phyloP scores from a whole-genome alignment of 805 yeast genomes.

The Hagleromyces aurorensis region DNA sequence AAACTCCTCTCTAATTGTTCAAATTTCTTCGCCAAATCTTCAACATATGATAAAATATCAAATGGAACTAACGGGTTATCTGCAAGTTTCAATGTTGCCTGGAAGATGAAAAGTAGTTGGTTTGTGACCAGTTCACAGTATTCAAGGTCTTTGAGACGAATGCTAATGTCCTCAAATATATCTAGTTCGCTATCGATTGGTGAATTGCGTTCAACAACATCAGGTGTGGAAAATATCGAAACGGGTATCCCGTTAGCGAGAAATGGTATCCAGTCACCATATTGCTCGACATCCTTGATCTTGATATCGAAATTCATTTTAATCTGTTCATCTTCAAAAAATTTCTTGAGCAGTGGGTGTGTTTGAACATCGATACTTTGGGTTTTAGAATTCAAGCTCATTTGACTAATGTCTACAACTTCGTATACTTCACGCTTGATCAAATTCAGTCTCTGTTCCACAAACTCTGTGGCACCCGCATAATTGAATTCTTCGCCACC shows the following conservation, averaged over 20 bases:
- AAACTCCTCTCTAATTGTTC: slow-evolving; percentile 36
- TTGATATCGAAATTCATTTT: slow-evolving; percentile 21
- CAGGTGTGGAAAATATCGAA: slow-evolving; percentile 20
- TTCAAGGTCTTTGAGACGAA: slow-evolving; percentile 37
- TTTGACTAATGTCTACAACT: slow-evolving; percentile 58
- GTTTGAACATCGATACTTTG: slow-evolving; percentile 47
- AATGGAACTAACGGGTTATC: slow-evolving; percentile 76
- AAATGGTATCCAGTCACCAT: slow-evolving; percentile 65
- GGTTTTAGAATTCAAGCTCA: slow-evolving; percentile 44
- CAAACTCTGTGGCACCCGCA: slow-evolving; percentile 81
- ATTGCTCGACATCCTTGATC: slow-evolving; percentile 30
- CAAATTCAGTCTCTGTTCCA: slow-evolving; percentile 46
- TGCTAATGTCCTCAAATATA: slow-evolving; percentile 46
- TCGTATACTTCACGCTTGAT: slow-evolving; percentile 56
- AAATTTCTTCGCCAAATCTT: slow-evolving; percentile 36
- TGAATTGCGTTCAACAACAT: slow-evolving; percentile 32
- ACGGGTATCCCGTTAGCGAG: slow-evolving; percentile 48
- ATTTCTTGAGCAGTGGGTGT: slow-evolving; percentile 54
- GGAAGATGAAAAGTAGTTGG: slow-evolving; percentile 48
- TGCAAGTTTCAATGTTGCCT: slow-evolving; percentile 47
- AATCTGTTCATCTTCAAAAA: slow-evolving; percentile 34
- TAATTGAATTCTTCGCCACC: slow-evolving; percentile 74
- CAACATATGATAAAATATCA: slow-evolving; percentile 42
- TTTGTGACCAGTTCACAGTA: slow-evolving; percentile 44
- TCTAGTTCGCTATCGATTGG: slow-evolving; percentile 64